Evolutionary conservation across 805 yeast genomes (phyloP).

Genomic region (Komagataella ulmi): DNA sequence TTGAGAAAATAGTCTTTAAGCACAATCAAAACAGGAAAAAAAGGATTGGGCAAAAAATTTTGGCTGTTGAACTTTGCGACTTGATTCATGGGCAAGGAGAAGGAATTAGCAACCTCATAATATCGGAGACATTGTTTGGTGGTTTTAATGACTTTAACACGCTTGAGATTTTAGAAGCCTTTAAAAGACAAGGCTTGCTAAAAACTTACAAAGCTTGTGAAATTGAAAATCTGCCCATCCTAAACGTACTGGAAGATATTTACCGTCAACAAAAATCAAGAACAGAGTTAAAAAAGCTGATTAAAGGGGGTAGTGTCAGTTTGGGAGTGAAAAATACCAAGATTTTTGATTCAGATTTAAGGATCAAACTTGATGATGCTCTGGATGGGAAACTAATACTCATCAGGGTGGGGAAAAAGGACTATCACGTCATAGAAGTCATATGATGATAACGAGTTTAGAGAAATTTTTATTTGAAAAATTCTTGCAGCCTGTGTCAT

Average conservation of each 20-base stretch:
- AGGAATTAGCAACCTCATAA: slow-evolving; percentile 52
- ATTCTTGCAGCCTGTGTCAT: not conserved
- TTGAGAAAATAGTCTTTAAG: slow-evolving; percentile 33
- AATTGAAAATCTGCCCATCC: slow-evolving; percentile 23
- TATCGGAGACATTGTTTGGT: slow-evolving; percentile 52
- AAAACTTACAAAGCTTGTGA: slow-evolving; percentile 20
- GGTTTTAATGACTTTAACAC: slow-evolving; percentile 31
- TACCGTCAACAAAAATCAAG: slow-evolving; percentile 31
- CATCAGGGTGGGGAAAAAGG: slow-evolving; percentile 64
- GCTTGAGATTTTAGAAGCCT: slow-evolving; percentile 38
- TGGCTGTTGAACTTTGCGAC: slow-evolving; percentile 81
- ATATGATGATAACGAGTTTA: slow-evolving; percentile 1
- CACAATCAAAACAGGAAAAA: slow-evolving; percentile 50
- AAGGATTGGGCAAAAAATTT: slow-evolving; percentile 59
- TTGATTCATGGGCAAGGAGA: slow-evolving; percentile 74
- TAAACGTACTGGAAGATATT: slow-evolving; percentile 35
- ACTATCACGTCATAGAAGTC: slow-evolving; percentile 42
- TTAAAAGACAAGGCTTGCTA: slow-evolving; percentile 45
- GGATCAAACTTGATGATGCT: slow-evolving; percentile 33
- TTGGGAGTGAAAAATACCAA: slow-evolving; percentile 47
- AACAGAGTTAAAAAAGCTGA: slow-evolving; percentile 26
- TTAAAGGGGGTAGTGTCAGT: slow-evolving; percentile 64
- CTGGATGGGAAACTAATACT: slow-evolving; percentile 50
- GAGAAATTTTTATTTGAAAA: too few relatives aligned
- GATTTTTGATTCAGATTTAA: slow-evolving; percentile 32